Percentiles rank a stretch among this genome's conserved stretches.
Evolutionary conservation across 2,329 filamentous ascomycete species (phyloP).

Genomic region (Chalara sp.): DNA sequence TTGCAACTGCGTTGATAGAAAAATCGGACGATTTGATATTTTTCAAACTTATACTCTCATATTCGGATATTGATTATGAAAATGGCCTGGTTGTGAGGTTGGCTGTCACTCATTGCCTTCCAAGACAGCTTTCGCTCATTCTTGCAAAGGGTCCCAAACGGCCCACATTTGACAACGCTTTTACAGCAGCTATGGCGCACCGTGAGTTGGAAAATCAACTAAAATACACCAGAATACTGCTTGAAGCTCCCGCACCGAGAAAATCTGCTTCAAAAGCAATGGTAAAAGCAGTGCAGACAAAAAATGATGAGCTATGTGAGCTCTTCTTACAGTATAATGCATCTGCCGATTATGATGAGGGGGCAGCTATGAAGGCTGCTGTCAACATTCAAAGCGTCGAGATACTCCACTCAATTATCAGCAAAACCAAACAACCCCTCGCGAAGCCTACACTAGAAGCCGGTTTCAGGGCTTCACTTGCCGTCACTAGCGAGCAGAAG

Average conservation of each 20-base stretch:
- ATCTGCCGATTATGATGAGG: slow-evolving; percentile 3
- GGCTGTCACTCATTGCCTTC: too few species aligned
- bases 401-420: slow-evolving; percentile 3
- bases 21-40: slow-evolving; percentile 4
- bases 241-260: neutral
- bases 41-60: slow-evolving; percentile 5
- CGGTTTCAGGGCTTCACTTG: slow-evolving; percentile 3
- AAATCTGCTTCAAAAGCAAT: slow-evolving; percentile 5
- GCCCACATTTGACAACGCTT: too few species aligned
- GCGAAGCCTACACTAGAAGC: slow-evolving; percentile 1
- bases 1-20: slow-evolving; percentile 1
- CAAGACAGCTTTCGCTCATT: too few species aligned
- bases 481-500: neutral
- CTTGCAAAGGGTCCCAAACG: too few species aligned
- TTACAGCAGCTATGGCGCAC: too few species aligned
- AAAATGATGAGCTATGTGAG: slow-evolving; percentile 4
- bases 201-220: too few species aligned
- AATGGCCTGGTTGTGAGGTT: slow-evolving; percentile 1
- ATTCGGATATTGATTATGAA: slow-evolving; percentile 4
- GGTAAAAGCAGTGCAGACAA: neutral
- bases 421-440: slow-evolving; percentile 1
- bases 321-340: slow-evolving; percentile 3
- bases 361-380: slow-evolving; percentile 4
- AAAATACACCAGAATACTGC: slow-evolving; percentile 4
- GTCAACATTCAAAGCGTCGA: slow-evolving; percentile 2